These are phyloP conservation scores for Drosera capensis DNA, from an alignment of 148 eudicot species.

Conservation along the genomic window DNA sequence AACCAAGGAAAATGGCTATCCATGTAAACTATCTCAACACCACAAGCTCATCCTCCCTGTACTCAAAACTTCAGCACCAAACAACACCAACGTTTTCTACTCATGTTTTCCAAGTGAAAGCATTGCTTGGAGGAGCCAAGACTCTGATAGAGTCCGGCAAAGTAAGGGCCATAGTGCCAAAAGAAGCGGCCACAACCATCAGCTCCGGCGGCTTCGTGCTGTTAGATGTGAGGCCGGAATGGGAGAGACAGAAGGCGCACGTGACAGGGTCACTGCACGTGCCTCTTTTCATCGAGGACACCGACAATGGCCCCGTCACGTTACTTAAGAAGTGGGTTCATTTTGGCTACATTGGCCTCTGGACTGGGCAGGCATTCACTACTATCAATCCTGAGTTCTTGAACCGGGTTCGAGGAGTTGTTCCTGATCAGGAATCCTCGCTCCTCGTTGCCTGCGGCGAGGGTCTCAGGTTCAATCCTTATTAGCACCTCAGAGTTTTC, in stretches of 20 bases:
- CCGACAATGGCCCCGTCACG: slow-evolving; percentile 45
- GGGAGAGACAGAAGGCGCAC: slow-evolving; percentile 80
- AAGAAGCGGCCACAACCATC: slow-evolving; percentile 41
- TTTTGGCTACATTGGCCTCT: slow-evolving; percentile 83
- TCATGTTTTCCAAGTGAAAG: slow-evolving; percentile 7
- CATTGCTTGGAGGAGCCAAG: slow-evolving; percentile 36
- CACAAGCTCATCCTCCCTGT: not conserved
- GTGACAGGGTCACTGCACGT: slow-evolving; percentile 65
- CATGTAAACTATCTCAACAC: too few species aligned
- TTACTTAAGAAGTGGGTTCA: slow-evolving; percentile 91
- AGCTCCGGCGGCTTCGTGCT: slow-evolving; percentile 38
- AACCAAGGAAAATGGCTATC: too few species aligned
- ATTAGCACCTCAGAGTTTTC: too few species aligned
- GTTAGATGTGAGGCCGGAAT: slow-evolving; percentile 72
- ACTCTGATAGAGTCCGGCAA: slow-evolving; percentile 51
- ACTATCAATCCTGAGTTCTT: slow-evolving; percentile 63
- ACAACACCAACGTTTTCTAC: not conserved
- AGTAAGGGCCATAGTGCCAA: slow-evolving; percentile 38
- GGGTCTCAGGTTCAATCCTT: slow-evolving; percentile 53
- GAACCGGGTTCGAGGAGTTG: slow-evolving; percentile 29
- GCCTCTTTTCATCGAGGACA: slow-evolving; percentile 62
- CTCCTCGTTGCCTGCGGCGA: slow-evolving; percentile 87
- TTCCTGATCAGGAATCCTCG: slow-evolving; percentile 52
- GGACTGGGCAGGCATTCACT: slow-evolving; percentile 87
- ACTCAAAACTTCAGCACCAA: not conserved